Evolutionary conservation across 2,329 filamentous ascomycete genomes (phyloP), one percentile per base, ranked within the genome.

Genomic region (Aspergillus eucalypticola): DNA sequence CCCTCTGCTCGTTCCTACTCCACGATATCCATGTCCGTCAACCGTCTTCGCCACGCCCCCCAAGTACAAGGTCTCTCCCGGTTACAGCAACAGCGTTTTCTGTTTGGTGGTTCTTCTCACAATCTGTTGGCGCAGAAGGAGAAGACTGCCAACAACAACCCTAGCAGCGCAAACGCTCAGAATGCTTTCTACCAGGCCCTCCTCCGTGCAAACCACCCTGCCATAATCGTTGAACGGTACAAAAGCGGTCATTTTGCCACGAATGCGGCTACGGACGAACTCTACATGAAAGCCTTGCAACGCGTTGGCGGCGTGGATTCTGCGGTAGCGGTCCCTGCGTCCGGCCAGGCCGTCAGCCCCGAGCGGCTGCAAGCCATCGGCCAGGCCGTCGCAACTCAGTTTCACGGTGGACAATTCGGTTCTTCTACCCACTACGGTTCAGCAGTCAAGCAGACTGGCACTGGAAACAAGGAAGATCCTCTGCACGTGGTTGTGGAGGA

Each of bases 401-500:
- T 84, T 54, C 83, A 84, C 54, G 90, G 90, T 56, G 86, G 86
- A 46, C 90, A 89, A 8, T 17, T 29, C 8, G 23, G n/a, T 11
- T 32, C 25, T 10, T 25, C 21, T 21, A 49, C 44, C 15, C 44
- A 71, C 78, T 90, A 60, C 80, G 80, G 57, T 25, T 78, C 82
- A 49, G 79, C 78, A 58, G 71, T 71, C 59, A 78, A 78, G 61
- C 75, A 76, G 29, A 71, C 72, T 49, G 87, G 88, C 41, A 86
- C 86, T 52, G 92, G 92, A 35, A 85, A 83, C 27, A 96, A 93
- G 77, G 88, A 89, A 39, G 87, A 90, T 50, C 94, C 94, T n/a
- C 85, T 99, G 27, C 93, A 98, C 72, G 95, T 99, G 44, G 90
- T 98, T 11, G 92, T 99, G 5, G 93, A 98, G 70, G 95, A 99